These are phyloP conservation scores for Microthlaspi erraticum DNA, from an alignment of 345 rosid species.

Conservation along the genomic window DNA sequence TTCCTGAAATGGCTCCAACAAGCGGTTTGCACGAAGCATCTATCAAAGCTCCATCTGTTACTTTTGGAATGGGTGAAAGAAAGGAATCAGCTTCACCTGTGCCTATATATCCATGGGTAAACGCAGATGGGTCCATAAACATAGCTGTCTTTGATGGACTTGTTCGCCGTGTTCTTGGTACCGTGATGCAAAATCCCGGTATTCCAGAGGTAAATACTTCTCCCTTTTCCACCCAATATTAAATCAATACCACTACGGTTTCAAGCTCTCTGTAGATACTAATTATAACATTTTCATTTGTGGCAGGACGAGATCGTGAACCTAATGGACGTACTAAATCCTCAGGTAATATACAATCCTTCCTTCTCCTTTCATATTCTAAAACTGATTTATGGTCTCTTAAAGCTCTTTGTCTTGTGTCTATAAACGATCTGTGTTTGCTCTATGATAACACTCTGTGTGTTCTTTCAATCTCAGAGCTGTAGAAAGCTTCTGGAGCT, in stretches of 20 bases:
- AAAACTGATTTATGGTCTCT: slow-evolving; percentile 14
- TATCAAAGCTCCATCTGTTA: slow-evolving; percentile 33
- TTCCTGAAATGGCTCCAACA: slow-evolving; percentile 64
- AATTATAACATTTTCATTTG: slow-evolving; percentile 25
- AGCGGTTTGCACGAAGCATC: slow-evolving; percentile 45
- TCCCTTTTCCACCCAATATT: slow-evolving; percentile 27
- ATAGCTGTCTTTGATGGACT: slow-evolving; percentile 71
- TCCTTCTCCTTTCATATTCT: background rate
- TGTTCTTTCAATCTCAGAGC: slow-evolving; percentile 50
- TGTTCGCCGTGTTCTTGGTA: slow-evolving; percentile 79
- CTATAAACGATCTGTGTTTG: background rate
- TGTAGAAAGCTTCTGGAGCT: slow-evolving; percentile 72
- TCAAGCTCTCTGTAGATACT: slow-evolving; percentile 14
- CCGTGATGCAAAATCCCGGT: slow-evolving; percentile 90
- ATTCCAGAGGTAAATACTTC: slow-evolving; percentile 69
- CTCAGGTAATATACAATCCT: slow-evolving; percentile 65
- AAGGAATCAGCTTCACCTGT: slow-evolving; percentile 42
- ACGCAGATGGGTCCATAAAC: slow-evolving; percentile 87
- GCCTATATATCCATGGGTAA: slow-evolving; percentile 90
- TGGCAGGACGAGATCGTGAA: slow-evolving; percentile 72
- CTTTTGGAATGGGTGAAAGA: slow-evolving; percentile 30
- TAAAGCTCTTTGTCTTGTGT: background rate
- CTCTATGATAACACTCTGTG: slow-evolving; percentile 13
- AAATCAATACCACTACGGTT: slow-evolving; percentile 3
- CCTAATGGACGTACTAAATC: slow-evolving; percentile 76